Evolutionary conservation across 495 filamentous ascomycete species (phyloP).

Genomic region (Aspergillus affinis): DNA sequence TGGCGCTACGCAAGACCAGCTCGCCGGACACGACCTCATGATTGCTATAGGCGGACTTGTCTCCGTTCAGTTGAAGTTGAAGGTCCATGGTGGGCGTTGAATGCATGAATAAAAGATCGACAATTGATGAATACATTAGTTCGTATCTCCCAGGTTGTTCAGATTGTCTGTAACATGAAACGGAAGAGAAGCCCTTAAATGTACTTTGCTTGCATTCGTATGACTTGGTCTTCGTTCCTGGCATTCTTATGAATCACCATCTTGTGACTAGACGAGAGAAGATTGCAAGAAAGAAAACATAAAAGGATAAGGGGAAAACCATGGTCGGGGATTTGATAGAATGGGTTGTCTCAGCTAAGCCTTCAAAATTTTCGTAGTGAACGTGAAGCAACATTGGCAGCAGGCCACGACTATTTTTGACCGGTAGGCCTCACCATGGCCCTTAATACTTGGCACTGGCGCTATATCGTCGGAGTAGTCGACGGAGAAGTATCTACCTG

Average conservation of each 20-base stretch:
- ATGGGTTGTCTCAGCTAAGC: not conserved
- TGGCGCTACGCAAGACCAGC: not conserved
- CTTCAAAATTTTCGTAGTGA: not conserved
- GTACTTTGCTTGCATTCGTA: too few species aligned
- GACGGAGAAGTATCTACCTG: not conserved
- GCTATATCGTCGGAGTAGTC: not conserved
- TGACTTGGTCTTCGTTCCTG: not conserved
- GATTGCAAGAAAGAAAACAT: not conserved
- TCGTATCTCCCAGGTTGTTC: too few species aligned
- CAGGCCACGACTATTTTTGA: not conserved
- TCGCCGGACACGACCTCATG: constrained; percentile 8
- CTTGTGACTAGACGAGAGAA: too few species aligned
- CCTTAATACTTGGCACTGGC: not conserved
- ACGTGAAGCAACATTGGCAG: not conserved
- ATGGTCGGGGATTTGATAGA: not conserved
- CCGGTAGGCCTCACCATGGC: not conserved
- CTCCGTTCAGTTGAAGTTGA: constrained; percentile 6
- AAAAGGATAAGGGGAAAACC: not conserved
- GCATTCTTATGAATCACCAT: not conserved
- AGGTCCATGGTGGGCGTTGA: constrained; percentile 1
- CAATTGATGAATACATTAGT: not conserved
- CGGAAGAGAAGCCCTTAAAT: too few species aligned
- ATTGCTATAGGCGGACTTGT: constrained; percentile 5
- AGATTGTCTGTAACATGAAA: too few species aligned
- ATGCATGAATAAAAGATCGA: not conserved